Evolutionary conservation across 805 yeast species (phyloP).

Genomic region (Komagataella phaffii): DNA sequence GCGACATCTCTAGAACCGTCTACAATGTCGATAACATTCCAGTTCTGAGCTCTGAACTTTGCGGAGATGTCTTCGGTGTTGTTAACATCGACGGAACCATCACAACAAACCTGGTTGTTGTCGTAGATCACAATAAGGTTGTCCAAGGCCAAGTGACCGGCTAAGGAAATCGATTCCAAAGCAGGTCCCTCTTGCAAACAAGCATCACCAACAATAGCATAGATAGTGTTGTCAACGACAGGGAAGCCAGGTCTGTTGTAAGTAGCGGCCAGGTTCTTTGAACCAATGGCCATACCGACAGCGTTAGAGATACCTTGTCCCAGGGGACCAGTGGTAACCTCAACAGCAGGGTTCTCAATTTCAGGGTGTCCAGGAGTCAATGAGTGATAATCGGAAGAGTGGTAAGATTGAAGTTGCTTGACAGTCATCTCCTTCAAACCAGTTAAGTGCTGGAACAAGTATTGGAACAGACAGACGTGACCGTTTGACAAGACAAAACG

Average conservation of each 20-base stretch:
- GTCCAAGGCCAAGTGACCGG: conserved; percentile 23
- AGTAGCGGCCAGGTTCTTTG: conserved; percentile 19
- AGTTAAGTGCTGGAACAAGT: conserved; percentile 14
- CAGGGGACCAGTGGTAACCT: conserved; percentile 26
- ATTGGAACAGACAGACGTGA: conserved; percentile 22
- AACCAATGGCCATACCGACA: conserved; percentile 25
- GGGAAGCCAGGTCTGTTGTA: conserved; percentile 20
- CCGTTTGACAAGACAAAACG: conserved; percentile 24
- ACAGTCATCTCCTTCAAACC: conserved; percentile 20
- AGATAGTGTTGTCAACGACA: conserved; percentile 17
- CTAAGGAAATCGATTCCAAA: conserved; percentile 23
- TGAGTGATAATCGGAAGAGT: conserved; percentile 12
- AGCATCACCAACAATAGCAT: conserved; percentile 24
- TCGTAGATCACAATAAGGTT: conserved; percentile 23
- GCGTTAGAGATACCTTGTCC: conserved; percentile 29
- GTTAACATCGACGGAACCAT: conserved; percentile 21
- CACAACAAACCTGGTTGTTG: conserved; percentile 23
- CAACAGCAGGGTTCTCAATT: conserved; percentile 22
- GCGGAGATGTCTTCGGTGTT: conserved; percentile 19
- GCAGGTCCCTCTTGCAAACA: conserved; percentile 28
- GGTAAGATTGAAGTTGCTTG: conserved; percentile 21
- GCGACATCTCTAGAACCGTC: conserved; percentile 19
- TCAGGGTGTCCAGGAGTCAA: conserved; percentile 27
- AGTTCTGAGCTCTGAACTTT: conserved; percentile 20
- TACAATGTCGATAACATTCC: conserved; percentile 21